phyloP scores from a whole-genome alignment of 2,329 filamentous ascomycete species.

The Fusarium verrucosum region DNA sequence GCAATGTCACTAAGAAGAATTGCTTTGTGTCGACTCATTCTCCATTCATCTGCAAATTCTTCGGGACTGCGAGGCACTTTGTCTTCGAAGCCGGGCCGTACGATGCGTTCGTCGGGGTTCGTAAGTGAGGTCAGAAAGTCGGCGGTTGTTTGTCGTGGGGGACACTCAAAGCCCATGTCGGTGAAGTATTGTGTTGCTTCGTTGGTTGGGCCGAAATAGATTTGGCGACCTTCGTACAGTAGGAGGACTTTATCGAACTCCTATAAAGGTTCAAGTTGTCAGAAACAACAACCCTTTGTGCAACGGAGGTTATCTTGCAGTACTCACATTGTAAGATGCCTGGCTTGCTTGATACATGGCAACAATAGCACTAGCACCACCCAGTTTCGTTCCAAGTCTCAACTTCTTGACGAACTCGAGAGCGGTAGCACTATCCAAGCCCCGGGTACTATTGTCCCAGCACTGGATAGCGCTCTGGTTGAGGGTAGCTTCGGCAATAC shows the following conservation, averaged over 20 bases:
- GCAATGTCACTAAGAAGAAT: conserved; percentile 45
- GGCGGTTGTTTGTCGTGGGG: conserved; percentile 67
- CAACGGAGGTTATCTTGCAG: neutral
- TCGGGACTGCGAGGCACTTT: conserved; percentile 48
- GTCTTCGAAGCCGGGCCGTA: conserved; percentile 41
- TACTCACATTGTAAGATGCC: conserved; percentile 48
- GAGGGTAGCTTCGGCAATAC: conserved; percentile 48
- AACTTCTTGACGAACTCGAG: conserved; percentile 71
- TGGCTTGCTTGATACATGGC: conserved; percentile 71
- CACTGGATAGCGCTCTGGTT: conserved; percentile 63
- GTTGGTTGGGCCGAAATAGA: conserved; percentile 52
- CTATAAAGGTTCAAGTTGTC: neutral
- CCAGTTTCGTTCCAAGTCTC: conserved; percentile 67
- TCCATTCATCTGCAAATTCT: conserved; percentile 50
- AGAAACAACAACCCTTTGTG: neutral
- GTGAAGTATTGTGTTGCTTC: conserved; percentile 38
- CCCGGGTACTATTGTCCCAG: conserved; percentile 75
- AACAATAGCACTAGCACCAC: conserved; percentile 65
- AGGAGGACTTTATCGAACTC: conserved; percentile 73
- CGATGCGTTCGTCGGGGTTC: conserved; percentile 46
- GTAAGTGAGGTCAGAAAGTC: conserved; percentile 72
- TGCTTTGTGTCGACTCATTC: conserved; percentile 34
- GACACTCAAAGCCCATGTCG: conserved; percentile 65
- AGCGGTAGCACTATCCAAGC: conserved; percentile 71
- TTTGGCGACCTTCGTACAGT: conserved; percentile 73